These are phyloP conservation scores for Fusarium devonianum DNA, from an alignment of 2,329 filamentous ascomycete species.

Conservation along the genomic window DNA sequence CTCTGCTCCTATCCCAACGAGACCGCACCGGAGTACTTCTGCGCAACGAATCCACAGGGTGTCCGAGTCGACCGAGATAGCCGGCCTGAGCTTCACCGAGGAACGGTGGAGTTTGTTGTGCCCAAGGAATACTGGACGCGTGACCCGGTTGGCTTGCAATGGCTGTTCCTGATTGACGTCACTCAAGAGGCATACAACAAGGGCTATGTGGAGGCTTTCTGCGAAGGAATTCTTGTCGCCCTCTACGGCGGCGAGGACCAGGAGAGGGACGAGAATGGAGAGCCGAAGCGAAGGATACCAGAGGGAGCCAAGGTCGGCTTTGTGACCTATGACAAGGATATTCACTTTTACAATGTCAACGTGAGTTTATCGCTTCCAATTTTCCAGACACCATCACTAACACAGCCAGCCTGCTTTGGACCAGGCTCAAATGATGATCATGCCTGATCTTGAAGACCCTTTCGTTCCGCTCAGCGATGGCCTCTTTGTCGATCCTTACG, in stretches of 20 bases:
- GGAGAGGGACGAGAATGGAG: constrained; percentile 58
- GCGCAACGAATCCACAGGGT: constrained; percentile 85
- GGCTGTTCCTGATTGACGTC: constrained; percentile 92
- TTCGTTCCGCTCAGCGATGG: constrained; percentile 92
- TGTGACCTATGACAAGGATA: constrained; percentile 93
- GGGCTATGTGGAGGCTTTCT: constrained; percentile 89
- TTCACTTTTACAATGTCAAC: constrained; percentile 97
- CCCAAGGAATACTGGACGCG: constrained; percentile 99
- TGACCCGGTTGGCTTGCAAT: constrained; percentile 85
- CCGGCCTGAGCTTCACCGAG: constrained; percentile 85
- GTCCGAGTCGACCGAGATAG: constrained; percentile 87
- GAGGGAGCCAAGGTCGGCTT: constrained; percentile 89
- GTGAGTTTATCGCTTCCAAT: constrained; percentile 56
- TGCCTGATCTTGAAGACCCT: constrained; percentile 96
- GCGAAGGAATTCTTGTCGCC: constrained; percentile 83
- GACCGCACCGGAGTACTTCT: constrained; percentile 89
- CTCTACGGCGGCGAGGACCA: constrained; percentile 75
- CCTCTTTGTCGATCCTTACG: constrained; percentile 91
- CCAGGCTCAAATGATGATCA: constrained; percentile 96
- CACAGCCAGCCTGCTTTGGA: constrained; percentile 71
- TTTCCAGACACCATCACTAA: constrained; percentile 20
- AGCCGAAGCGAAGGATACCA: constrained; percentile 68
- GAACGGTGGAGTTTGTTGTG: constrained; percentile 95
- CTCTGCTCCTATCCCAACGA: constrained; percentile 98
- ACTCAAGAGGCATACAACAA: constrained; percentile 91